A percentile compares a stretch with the other conserved stretches of the same genome.
Evolutionary conservation across 768 basidiomycete genomes (phyloP).

Genomic region (Tylopilus plumbeoviolaceoides): DNA sequence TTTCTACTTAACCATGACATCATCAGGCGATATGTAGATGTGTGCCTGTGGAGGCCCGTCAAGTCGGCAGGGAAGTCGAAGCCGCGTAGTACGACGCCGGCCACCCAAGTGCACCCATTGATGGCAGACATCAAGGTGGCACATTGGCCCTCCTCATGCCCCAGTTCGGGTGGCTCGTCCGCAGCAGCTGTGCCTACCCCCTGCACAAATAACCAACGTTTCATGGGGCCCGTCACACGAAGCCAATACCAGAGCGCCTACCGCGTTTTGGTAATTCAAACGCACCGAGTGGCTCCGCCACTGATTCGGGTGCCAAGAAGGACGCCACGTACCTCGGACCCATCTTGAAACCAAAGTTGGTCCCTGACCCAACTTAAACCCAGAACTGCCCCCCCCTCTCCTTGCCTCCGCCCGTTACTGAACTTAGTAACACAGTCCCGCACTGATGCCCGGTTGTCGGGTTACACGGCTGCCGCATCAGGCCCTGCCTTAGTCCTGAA

Average conservation of each 20-base stretch:
- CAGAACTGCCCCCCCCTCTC: not conserved
- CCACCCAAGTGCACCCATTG: not conserved
- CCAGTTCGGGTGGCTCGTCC: not conserved
- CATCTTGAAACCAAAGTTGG: not conserved
- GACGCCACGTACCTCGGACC: not conserved
- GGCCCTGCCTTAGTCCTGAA: conserved; percentile 10
- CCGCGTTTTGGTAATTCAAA: not conserved
- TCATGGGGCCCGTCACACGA: not conserved
- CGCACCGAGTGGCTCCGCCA: not conserved
- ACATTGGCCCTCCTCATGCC: not conserved
- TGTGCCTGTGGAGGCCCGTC: not conserved
- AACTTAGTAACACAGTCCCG: not conserved
- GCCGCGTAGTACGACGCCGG: not conserved
- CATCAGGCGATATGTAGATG: not conserved
- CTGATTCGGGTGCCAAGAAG: not conserved
- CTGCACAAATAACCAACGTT: not conserved
- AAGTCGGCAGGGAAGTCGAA: not conserved
- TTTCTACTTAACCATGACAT: conserved; percentile 10
- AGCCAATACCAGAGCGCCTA: not conserved
- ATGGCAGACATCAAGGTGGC: not conserved
- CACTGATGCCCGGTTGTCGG: not conserved
- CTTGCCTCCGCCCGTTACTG: not conserved
- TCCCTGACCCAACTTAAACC: conserved; percentile 1
- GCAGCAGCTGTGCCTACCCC: not conserved
- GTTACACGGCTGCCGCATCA: not conserved